Conservation (phyloP, 345 rosid genomes). For the Salix udensis region DNA sequence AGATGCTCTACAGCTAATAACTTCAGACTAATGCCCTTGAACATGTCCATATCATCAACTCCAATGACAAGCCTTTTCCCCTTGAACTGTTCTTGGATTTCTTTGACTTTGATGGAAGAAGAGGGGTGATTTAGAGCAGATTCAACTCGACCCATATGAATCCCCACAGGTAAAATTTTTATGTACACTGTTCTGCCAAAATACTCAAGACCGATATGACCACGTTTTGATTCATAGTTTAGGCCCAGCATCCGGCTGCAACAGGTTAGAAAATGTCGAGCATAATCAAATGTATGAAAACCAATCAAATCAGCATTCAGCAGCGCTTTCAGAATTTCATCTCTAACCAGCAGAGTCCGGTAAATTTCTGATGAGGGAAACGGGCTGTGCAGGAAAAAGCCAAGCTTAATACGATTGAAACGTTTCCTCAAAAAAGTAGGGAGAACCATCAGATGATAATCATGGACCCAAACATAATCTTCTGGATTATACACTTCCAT, state of each 20-base stretch:
- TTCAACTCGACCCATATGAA: conserved; percentile 40
- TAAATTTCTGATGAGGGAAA: conserved; percentile 49
- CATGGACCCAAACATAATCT: conserved; percentile 48
- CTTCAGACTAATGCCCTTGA: conserved; percentile 46
- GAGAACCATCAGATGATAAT: conserved; percentile 47
- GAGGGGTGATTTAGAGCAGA: conserved; percentile 34
- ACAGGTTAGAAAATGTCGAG: conserved; percentile 49
- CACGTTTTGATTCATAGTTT: conserved; percentile 44
- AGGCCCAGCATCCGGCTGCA: conserved; percentile 48
- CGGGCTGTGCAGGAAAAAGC: conserved; percentile 51
- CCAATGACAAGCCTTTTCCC: conserved; percentile 39
- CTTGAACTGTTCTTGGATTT: conserved; percentile 32
- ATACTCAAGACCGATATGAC: conserved; percentile 43
- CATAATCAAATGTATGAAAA: conserved; percentile 49
- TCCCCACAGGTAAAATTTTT: conserved; percentile 41
- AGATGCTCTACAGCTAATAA: conserved; percentile 41
- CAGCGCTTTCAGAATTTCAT: conserved; percentile 39
- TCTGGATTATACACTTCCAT: conserved; percentile 43
- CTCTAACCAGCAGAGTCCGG: conserved; percentile 42
- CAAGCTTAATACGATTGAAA: conserved; percentile 37
- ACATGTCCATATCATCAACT: conserved; percentile 48
- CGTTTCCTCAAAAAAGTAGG: conserved; percentile 46
- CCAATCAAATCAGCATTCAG: conserved; percentile 47
- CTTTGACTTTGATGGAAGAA: conserved; percentile 29
- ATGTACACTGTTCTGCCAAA: conserved; percentile 42